phyloP scores from a whole-genome alignment of 1,284 basidiomycete genomes.

The Melampsora larici-populina region DNA sequence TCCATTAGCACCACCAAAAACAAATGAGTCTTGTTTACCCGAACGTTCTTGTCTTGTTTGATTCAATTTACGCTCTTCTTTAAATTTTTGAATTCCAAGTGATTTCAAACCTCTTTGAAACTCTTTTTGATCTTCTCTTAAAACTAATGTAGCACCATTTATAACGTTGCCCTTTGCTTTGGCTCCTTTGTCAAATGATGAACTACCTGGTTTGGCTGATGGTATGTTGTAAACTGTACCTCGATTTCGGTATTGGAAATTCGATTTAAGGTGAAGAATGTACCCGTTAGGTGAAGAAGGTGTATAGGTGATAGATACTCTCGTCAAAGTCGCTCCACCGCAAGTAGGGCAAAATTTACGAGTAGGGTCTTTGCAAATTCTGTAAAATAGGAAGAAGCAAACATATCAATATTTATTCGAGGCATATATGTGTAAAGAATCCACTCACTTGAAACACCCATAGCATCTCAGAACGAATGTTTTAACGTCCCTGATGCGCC shows the following conservation, averaged over 20 bases:
- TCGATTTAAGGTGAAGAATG: constrained; percentile 77
- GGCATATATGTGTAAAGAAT: constrained; percentile 2
- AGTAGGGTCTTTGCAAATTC: constrained; percentile 89
- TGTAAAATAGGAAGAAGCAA: constrained; percentile 53
- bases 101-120: constrained; percentile 76
- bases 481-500: constrained; percentile 82
- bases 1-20: constrained; percentile 59
- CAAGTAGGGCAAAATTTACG: constrained; percentile 98
- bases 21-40: constrained; percentile 48
- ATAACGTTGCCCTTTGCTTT: constrained; percentile 41
- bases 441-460: constrained; percentile 95
- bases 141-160: constrained; percentile 62
- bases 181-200: constrained; percentile 60
- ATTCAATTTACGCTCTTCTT: constrained; percentile 72
- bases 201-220: constrained; percentile 79
- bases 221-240: constrained; percentile 94
- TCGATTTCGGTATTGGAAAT: constrained; percentile 88
- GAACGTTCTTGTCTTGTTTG: constrained; percentile 58
- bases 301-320: constrained; percentile 77
- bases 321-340: constrained; percentile 84
- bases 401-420: constrained; percentile 3
- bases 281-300: constrained; percentile 56
- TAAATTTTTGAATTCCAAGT: constrained; percentile 67
- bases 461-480: constrained; percentile 96
- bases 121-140: constrained; percentile 84